A percentile compares a stretch with the other conserved stretches of the same genome.
Evolutionary conservation across 495 filamentous ascomycete species (phyloP).

Genomic region (Bombardia bombarda): DNA sequence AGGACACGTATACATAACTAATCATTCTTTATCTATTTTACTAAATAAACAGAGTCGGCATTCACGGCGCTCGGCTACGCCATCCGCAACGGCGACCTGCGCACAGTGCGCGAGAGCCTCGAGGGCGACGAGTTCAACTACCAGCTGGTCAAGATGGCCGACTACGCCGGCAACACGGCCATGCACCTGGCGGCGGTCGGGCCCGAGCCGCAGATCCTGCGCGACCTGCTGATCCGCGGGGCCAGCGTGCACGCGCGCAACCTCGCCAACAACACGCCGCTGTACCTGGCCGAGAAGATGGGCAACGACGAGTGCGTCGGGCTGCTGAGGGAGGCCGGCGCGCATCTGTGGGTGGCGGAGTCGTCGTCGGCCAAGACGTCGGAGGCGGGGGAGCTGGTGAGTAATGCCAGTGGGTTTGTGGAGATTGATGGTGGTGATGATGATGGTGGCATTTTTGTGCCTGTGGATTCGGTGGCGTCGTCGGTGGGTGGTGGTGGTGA

Average conservation of each 20-base stretch:
- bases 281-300: constrained; percentile 62
- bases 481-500: not conserved
- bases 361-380: constrained; percentile 8
- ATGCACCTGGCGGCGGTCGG: constrained; percentile 50
- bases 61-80: constrained; percentile 76
- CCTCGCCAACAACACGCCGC: constrained; percentile 68
- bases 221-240: constrained; percentile 64
- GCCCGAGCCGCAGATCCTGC: constrained; percentile 48
- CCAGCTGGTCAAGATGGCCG: constrained; percentile 65
- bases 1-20: no score
- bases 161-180: constrained; percentile 90
- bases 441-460: not conserved
- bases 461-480: no score
- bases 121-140: constrained; percentile 47
- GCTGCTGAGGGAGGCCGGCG: constrained; percentile 44
- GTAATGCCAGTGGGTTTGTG: constrained; percentile 6
- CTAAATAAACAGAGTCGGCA: constrained; percentile 28
- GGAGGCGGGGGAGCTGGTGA: constrained; percentile 7
- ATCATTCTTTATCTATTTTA: not conserved
- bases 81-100: constrained; percentile 63
- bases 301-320: constrained; percentile 50
- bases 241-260: constrained; percentile 86
- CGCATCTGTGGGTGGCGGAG: constrained; percentile 27
- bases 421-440: constrained; percentile 4
- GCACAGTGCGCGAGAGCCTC: constrained; percentile 56